Conservation (phyloP, 2,329 filamentous ascomycete genomes). For the Pseudogymnoascus sp. region DNA sequence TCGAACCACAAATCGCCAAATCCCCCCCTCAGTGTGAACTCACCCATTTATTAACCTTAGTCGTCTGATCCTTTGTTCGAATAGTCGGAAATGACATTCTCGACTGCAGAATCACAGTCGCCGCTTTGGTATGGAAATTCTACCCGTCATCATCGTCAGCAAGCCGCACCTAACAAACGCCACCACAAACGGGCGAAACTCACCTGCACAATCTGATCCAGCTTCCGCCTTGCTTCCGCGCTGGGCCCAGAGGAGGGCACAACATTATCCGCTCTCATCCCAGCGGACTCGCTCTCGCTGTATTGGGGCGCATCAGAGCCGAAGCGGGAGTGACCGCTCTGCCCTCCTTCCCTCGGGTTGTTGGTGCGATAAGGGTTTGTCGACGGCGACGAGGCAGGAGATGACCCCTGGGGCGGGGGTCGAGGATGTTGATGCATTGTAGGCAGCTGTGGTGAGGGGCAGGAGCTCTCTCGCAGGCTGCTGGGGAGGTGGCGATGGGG, state of each 20-base stretch:
- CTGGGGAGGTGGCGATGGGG: not conserved
- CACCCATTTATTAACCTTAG: conserved; percentile 83
- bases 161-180: conserved; percentile 19
- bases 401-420: conserved; percentile 62
- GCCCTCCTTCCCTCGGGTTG: conserved; percentile 61
- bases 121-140: conserved; percentile 89
- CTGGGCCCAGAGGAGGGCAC: conserved; percentile 43
- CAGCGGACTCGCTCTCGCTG: conserved; percentile 41
- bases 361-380: conserved; percentile 67
- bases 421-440: conserved; percentile 88
- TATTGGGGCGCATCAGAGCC: conserved; percentile 41
- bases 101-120: conserved; percentile 74
- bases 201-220: conserved; percentile 93
- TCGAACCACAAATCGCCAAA: not conserved
- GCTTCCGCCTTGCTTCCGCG: conserved; percentile 64
- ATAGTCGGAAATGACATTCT: conserved; percentile 58
- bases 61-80: conserved; percentile 46
- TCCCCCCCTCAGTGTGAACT: conserved; percentile 27
- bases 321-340: conserved; percentile 36
- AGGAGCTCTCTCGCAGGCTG: not conserved
- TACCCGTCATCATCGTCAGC: conserved; percentile 34
- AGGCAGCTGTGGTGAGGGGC: conserved; percentile 1
- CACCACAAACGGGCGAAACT: conserved; percentile 16
- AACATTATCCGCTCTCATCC: conserved; percentile 37
- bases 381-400: conserved; percentile 63